Evolutionary conservation across 257 asterid species (phyloP).

Genomic region (Ilex asprella): DNA sequence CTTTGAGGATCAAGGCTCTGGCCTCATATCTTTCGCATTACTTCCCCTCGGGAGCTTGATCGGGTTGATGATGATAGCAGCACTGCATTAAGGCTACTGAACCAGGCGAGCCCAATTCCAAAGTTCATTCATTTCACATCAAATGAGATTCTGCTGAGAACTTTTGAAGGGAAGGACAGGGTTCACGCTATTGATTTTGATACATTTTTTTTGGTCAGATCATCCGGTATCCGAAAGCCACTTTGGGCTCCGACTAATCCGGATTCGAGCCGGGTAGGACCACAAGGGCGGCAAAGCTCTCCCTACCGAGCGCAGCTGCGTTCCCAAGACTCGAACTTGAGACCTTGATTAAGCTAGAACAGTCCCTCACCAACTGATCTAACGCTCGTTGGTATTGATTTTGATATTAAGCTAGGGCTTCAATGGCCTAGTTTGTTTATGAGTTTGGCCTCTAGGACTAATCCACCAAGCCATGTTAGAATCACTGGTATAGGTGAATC

Average conservation of each 20-base stretch:
- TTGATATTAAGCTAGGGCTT: conserved; percentile 83
- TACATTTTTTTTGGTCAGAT: too few species aligned
- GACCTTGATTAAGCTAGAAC: too few species aligned
- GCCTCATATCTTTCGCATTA: conserved; percentile 69
- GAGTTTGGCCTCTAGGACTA: conserved; percentile 64
- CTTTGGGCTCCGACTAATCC: too few species aligned
- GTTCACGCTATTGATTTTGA: conserved; percentile 91
- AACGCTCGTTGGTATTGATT: too few species aligned
- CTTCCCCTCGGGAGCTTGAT: conserved; percentile 67
- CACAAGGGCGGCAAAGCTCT: too few species aligned
- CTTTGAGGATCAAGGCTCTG: conserved; percentile 62
- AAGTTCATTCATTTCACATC: conserved; percentile 82
- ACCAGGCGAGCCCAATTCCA: conserved; percentile 72
- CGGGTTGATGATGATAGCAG: conserved; percentile 46
- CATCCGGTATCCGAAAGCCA: too few species aligned
- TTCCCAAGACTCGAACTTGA: too few species aligned
- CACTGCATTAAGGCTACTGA: conserved; percentile 52
- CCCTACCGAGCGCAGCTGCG: too few species aligned
- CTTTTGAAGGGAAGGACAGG: conserved; percentile 74
- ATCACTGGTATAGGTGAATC: conserved; percentile 87
- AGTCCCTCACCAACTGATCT: too few species aligned
- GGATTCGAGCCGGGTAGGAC: too few species aligned
- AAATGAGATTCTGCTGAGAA: conserved; percentile 74
- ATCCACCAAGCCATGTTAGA: conserved; percentile 77
- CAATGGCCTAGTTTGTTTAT: conserved; percentile 93